Evolutionary conservation across 257 asterid genomes (phyloP), one percentile per base, ranked within the genome.

Genomic region (Rubia yunnanensis): DNA sequence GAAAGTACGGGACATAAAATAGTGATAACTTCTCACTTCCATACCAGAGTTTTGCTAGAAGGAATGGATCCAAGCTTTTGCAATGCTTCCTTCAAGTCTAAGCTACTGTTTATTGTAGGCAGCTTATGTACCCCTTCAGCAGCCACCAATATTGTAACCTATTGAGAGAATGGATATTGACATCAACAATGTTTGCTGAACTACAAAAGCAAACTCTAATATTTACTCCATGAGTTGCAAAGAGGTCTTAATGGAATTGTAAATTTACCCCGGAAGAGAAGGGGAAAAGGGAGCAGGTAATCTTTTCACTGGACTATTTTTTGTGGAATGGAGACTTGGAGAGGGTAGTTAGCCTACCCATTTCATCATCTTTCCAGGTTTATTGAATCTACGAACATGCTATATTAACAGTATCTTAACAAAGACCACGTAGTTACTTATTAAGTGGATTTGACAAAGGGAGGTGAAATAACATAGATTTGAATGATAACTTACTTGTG

Each of bases 131-230:
- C 78, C 27, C 98, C 98, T 74, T 72, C 88, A 3, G 97, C 98
- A 80, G 98, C 98, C 63, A 89, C 96, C 89, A 92, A 72, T 53
- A 89, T 77, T 22, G 98, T 92, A 70, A 92, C 82, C 98, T 92
- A 83, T 60, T 64, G 20, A 32, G 55, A 28, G 2, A 52, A 32
- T 4, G 69, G 15, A 50, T 39, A 4, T 52, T 15, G 60, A 53
- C 5, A 7, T 0, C 34, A 36, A 15, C 2, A 26, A 27, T 20
- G 0, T 50, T 13, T 7, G 10, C 9, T 13, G 18, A 26, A 13
- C n/a, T 58, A 28, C 23, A 58, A 58, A 30, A 31, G 26, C 22
- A 4, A 57, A 27, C 31, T 27, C 61, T 0, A 13, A 31, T 11
- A 10, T 23, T 54, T 13, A 56, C 31, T 10, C 15, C 60, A 54